Evolutionary conservation across 208 protist genomes (phyloP).

Genomic region (Lotmaria passim): DNA sequence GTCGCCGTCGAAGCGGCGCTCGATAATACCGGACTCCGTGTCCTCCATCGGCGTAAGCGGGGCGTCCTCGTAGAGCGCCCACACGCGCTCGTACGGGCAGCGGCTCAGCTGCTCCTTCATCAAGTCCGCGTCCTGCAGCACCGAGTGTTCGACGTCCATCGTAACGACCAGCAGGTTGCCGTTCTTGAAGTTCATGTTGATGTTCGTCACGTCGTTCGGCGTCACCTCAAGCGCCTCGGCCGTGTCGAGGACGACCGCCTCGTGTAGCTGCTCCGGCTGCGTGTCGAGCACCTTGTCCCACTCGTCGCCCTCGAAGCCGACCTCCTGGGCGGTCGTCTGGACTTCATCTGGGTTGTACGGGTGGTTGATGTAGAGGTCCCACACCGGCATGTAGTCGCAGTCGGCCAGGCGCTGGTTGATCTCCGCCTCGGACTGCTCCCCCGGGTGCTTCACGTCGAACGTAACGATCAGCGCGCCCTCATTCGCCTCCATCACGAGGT

Average conservation of each 20-base stretch:
- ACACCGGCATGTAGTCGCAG: conserved; percentile 54
- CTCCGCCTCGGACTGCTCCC: conserved; percentile 36
- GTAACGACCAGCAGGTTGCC: conserved; percentile 38
- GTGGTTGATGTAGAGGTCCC: conserved; percentile 54
- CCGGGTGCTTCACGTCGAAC: conserved; percentile 56
- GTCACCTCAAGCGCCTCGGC: conserved; percentile 41
- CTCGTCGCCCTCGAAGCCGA: conserved; percentile 63
- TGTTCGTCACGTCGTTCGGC: conserved; percentile 36
- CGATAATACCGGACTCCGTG: conserved; percentile 48
- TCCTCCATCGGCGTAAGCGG: conserved; percentile 25
- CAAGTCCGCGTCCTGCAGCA: conserved; percentile 36
- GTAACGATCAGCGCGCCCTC: conserved; percentile 29
- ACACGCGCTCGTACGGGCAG: conserved; percentile 60
- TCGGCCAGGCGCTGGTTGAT: conserved; percentile 45
- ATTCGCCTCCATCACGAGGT: conserved; percentile 40
- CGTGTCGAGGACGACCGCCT: conserved; percentile 56
- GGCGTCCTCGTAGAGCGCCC: conserved; percentile 46
- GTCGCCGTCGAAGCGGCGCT: conserved; percentile 64
- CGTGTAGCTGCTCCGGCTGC: conserved; percentile 38
- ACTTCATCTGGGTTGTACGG: conserved; percentile 37
- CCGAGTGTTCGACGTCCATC: conserved; percentile 41
- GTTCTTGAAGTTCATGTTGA: conserved; percentile 31
- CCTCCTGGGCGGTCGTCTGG: conserved; percentile 38
- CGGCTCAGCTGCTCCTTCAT: conserved; percentile 54
- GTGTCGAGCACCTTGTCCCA: conserved; percentile 60